These are phyloP conservation scores for Phytophthora tentaculata DNA, from an alignment of 352 stramenopile species.

Conservation along the genomic window DNA sequence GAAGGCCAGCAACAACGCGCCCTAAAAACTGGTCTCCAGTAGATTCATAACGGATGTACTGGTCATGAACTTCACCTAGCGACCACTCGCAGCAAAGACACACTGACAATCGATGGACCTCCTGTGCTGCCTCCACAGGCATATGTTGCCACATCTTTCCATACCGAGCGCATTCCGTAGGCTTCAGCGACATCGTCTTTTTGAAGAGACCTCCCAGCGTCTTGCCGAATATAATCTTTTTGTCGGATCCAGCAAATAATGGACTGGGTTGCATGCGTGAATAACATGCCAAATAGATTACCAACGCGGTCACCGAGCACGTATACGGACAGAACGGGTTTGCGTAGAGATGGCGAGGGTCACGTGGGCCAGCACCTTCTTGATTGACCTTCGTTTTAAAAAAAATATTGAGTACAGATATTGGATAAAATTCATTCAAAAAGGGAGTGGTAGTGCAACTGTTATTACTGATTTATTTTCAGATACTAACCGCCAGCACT, in stretches of 20 bases:
- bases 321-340: no score
- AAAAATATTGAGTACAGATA: no score
- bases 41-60: not conserved
- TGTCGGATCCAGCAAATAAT: not conserved
- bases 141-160: not conserved
- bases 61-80: not conserved
- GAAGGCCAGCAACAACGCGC: not conserved
- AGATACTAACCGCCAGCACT: no score
- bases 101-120: not conserved
- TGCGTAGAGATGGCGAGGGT: not conserved
- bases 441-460: no score
- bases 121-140: not conserved
- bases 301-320: not conserved
- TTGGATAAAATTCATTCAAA: no score
- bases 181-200: not conserved
- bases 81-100: not conserved
- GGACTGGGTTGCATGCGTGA: not conserved
- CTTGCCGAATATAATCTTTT: not conserved
- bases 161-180: not conserved
- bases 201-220: not conserved
- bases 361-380: not conserved
- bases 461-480: no score
- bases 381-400: not conserved
- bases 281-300: not conserved
- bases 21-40: not conserved